Conservation (phyloP, 306 rosid species). For the Cicer cuneatum region DNA sequence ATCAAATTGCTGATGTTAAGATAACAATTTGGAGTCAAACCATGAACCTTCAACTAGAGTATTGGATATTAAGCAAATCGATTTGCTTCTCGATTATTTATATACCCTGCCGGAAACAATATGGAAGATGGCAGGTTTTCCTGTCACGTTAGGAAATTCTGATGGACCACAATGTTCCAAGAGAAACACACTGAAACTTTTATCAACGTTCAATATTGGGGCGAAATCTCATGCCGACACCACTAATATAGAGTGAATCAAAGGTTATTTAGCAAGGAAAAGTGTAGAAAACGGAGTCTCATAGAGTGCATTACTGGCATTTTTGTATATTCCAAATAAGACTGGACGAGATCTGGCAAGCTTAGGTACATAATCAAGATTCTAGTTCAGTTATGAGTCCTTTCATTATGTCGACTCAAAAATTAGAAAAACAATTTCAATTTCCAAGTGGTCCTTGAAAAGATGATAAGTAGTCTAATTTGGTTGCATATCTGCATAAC, state of each 20-base stretch:
- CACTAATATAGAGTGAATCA: not conserved
- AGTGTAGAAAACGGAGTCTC: not conserved
- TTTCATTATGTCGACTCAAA: slow-evolving; percentile 5
- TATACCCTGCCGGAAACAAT: slow-evolving; percentile 18
- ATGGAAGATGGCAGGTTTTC: slow-evolving; percentile 12
- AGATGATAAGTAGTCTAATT: not conserved
- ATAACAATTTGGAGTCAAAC: not conserved
- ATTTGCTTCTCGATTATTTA: slow-evolving; percentile 23
- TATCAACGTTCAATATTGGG: not conserved
- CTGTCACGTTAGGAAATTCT: not conserved
- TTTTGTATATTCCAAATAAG: not conserved
- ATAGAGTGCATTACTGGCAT: not conserved
- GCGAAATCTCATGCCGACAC: not conserved
- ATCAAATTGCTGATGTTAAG: slow-evolving; percentile 7
- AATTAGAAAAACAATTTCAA: not conserved
- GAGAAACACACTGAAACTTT: not conserved
- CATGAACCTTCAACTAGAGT: not conserved
- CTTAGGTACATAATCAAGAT: not conserved
- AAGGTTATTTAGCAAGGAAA: not conserved
- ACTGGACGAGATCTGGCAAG: not conserved
- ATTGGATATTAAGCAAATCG: slow-evolving; percentile 4
- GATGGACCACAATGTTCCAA: not conserved
- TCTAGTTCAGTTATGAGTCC: not conserved
- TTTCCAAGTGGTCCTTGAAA: slow-evolving; percentile 27
- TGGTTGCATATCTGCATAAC: not conserved